Evolutionary conservation across 2,329 filamentous ascomycete genomes (phyloP), one percentile per base, ranked within the genome.

Genomic region (Tolypocladium guangdongense): DNA sequence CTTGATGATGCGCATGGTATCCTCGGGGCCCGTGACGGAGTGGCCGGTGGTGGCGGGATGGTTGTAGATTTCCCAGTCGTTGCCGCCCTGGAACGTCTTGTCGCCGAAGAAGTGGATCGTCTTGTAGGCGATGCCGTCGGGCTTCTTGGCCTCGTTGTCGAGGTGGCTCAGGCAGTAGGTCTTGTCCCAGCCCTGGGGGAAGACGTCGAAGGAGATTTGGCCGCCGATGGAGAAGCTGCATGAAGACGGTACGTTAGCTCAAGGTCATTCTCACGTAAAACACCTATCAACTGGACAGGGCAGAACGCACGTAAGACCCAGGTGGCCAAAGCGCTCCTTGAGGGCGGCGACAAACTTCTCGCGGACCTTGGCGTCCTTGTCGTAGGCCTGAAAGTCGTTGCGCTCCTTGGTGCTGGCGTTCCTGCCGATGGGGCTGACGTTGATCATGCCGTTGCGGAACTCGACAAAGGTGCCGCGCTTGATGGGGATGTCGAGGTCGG

Each of bases 101-200:
- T 99, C 93, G 60, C 93, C 93, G 65, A 97, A 99, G 81, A 97
- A 97, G 78, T 97, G 93, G 62, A 97, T 87, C 46, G 82, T 92
- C 61, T 83, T 88, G 78, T 92, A 97, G 27, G 84, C 74, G 58
- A 95, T 76, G 57, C 86, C 85, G 64, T 82, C 84, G 41, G 80
- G 76, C 68, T 80, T 77, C 73, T 79, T 74, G 58, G 86, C 84
- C 70, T 96, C 91, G 58, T 80, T 80, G 74, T 93, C 89, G 57
- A 97, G 77, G 72, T 96, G 91, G 63, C 82, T 77, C 61, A 97
- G 78, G 75, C 91, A 96, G 80, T 96, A 99, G 11, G 89, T 96
- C 84, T 97, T 99, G 76, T 99, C 93, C 93, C 93, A 99, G 66
- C 93, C 93, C 2, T 77, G 82, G 59, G 93, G 93, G 80, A 99